Base-by-base conservation (phyloP, 306 rosid species). In the Datisca glomerata region DNA sequence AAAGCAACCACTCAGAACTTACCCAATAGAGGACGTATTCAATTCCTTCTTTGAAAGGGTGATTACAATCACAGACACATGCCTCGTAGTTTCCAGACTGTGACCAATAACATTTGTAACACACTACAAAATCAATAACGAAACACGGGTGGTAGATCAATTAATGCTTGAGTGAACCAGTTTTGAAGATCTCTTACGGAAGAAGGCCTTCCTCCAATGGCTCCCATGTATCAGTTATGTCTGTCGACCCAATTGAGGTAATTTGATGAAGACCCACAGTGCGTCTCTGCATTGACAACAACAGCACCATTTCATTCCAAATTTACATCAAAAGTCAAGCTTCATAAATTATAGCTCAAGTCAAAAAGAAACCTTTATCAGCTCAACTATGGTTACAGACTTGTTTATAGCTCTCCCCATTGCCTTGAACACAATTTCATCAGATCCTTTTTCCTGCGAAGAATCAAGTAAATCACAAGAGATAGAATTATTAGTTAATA, bases 131-230 rank as follows among this genome's bases (percentile, higher is more conserved):
- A 31, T 31, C n/a, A 8, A 31, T 6, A 31, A 31, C 12, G n/a
- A 31, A 31, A n/a, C n/a, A n/a, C n/a, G n/a, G n/a, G n/a, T n/a
- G n/a, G 12, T n/a, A n/a, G n/a, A n/a, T n/a, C n/a, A 18, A n/a
- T 32, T 21, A 21, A 35, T 49, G 41, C 16, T 21, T 18, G 31
- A 8, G 47, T 47, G 35, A 43, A 31, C 20, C 8, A 19, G 3
- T 54, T 7, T 42, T 7, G 41, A 44, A 47, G 7, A 12, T 32
- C 33, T 16, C 80, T 81, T 68, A 86, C 96, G 94, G 91, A 48
- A 79, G 80, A 36, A 86, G 85, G 84, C 94, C 96, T 73, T 86
- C 96, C 61, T 86, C 96, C 9, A 86, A 76, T 23, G 96, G 96
- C 61, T 86, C 96, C 85, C 94, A 81, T 8, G 84, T 86, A 57